Evolutionary conservation across 2,329 filamentous ascomycete genomes (phyloP).

Genomic region (Colletotrichum plurivorum): DNA sequence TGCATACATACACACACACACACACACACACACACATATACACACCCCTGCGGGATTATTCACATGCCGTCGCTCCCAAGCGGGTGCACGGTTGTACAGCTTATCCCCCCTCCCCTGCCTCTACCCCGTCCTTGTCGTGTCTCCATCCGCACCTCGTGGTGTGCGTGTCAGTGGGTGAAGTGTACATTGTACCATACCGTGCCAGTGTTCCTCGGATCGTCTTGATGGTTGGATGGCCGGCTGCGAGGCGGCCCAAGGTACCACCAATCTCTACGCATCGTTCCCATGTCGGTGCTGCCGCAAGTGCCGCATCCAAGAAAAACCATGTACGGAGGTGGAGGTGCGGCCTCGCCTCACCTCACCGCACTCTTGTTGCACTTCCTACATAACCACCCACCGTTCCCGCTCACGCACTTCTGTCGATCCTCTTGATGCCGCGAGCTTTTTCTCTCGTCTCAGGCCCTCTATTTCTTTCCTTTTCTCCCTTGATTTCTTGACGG

Average conservation of each 20-base stretch:
- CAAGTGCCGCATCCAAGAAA: slow-evolving; percentile 36
- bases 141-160: slow-evolving; percentile 15
- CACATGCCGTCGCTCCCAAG: slow-evolving; percentile 34
- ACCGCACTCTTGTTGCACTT: slow-evolving; percentile 16
- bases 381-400: slow-evolving; percentile 30
- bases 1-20: no score
- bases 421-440: slow-evolving; percentile 13
- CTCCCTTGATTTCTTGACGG: not conserved
- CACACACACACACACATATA: no score
- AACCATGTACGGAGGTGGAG: slow-evolving; percentile 2
- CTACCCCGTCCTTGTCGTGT: slow-evolving; percentile 4
- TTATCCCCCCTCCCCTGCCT: slow-evolving; percentile 24
- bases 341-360: slow-evolving; percentile 5
- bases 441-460: slow-evolving; percentile 25
- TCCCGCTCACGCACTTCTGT: not conserved
- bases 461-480: slow-evolving; percentile 9
- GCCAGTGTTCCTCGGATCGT: not conserved
- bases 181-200: slow-evolving; percentile 14
- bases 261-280: slow-evolving; percentile 30
- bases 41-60: slow-evolving; percentile 38
- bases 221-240: slow-evolving; percentile 17
- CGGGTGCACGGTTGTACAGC: slow-evolving; percentile 40
- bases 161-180: slow-evolving; percentile 9
- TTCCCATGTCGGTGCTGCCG: slow-evolving; percentile 38
- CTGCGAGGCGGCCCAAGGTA: slow-evolving; percentile 30